phyloP scores from a whole-genome alignment of 2,329 filamentous ascomycete genomes.

The Fusarium nelsonii region DNA sequence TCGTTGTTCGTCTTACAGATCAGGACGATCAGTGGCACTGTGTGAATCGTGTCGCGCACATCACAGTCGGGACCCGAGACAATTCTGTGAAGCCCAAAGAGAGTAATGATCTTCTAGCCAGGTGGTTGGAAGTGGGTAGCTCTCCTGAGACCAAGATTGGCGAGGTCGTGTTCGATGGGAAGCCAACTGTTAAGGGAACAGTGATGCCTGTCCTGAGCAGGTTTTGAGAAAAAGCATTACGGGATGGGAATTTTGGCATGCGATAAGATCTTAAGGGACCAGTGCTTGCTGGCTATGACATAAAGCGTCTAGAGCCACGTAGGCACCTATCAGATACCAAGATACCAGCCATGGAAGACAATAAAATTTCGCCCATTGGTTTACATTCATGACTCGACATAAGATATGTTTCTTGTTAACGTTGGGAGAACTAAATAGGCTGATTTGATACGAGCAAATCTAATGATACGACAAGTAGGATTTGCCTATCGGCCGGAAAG shows the following conservation, averaged over 20 bases:
- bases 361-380: not conserved
- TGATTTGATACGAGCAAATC: not conserved
- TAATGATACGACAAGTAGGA: not conserved
- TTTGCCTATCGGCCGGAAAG: conserved; percentile 8
- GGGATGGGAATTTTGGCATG: not conserved
- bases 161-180: conserved; percentile 64
- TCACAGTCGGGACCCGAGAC: conserved; percentile 88
- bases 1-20: conserved; percentile 81
- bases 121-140: conserved; percentile 75
- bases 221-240: conserved; percentile 47
- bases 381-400: not conserved
- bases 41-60: conserved; percentile 83
- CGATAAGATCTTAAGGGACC: not conserved
- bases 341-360: not conserved
- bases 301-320: not conserved
- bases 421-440: not conserved
- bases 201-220: conserved; percentile 64
- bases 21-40: conserved; percentile 72
- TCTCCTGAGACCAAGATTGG: conserved; percentile 59
- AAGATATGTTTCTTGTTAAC: not conserved
- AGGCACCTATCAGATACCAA: not conserved
- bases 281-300: not conserved
- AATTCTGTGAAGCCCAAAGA: conserved; percentile 87
- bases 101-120: conserved; percentile 84
- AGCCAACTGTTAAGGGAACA: conserved; percentile 61